phyloP scores from a whole-genome alignment of 306 rosid genomes.

The Castanea crenata region DNA sequence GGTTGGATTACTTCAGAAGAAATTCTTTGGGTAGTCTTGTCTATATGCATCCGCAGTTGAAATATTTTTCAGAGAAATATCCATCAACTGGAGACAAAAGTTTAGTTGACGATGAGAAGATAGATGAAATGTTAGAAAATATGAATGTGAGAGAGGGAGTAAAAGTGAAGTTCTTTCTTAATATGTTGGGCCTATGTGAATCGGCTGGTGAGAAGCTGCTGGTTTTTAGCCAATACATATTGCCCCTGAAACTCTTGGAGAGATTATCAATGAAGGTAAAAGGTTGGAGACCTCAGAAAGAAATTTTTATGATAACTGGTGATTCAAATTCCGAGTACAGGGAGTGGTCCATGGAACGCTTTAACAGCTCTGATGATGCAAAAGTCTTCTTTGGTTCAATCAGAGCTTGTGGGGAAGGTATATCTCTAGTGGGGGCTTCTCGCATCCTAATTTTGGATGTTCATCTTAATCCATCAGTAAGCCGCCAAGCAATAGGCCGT shows the following conservation, averaged over 20 bases:
- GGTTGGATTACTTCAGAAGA: conserved; percentile 58
- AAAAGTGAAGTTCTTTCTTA: conserved; percentile 72
- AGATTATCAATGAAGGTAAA: conserved; percentile 56
- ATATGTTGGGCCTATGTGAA: conserved; percentile 60
- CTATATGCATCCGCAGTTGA: conserved; percentile 74
- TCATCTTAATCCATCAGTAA: conserved; percentile 89
- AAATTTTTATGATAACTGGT: conserved; percentile 81
- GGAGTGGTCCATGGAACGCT: conserved; percentile 73
- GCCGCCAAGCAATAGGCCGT: conserved; percentile 96
- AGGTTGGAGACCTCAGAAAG: conserved; percentile 73
- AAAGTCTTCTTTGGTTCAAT: conserved; percentile 91
- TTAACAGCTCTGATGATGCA: conserved; percentile 68
- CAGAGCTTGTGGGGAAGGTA: conserved; percentile 98
- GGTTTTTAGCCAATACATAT: conserved; percentile 90
- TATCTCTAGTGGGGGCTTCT: conserved; percentile 93
- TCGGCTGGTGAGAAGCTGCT: conserved; percentile 74
- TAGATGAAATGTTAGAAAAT: conserved; percentile 58
- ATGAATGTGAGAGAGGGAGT: conserved; percentile 69
- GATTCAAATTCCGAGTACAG: conserved; percentile 68
- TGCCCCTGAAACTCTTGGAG: conserved; percentile 78
- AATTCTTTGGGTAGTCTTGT: conserved; percentile 74
- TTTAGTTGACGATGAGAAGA: conserved; percentile 17
- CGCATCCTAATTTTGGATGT: conserved; percentile 78
- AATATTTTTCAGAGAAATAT: conserved; percentile 41
- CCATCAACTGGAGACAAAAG: conserved; percentile 22